Percentiles rank a stretch among this genome's conserved stretches.
Evolutionary conservation across 1,139 yeast species (phyloP).

Genomic region (Arxiozyma telluris): DNA sequence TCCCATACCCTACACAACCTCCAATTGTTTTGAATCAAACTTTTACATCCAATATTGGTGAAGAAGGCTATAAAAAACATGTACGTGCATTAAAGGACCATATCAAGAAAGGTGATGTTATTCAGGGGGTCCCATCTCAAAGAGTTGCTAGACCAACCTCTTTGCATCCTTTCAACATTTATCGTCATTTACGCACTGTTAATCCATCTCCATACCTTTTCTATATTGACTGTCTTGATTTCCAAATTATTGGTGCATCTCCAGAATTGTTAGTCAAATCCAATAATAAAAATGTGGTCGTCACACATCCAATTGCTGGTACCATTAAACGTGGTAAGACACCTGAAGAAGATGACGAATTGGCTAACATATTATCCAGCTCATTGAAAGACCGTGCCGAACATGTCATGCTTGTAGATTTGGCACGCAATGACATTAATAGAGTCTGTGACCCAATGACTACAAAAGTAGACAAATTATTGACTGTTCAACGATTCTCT

Average conservation of each 20-base stretch:
- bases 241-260: slow-evolving; percentile 94
- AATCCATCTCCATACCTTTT: slow-evolving; percentile 96
- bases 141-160: slow-evolving; percentile 92
- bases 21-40: slow-evolving; percentile 55
- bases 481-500: slow-evolving; percentile 88
- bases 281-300: slow-evolving; percentile 59
- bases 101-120: slow-evolving; percentile 82
- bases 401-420: slow-evolving; percentile 95
- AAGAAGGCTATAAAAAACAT: slow-evolving; percentile 81
- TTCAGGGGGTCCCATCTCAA: slow-evolving; percentile 97
- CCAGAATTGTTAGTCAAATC: slow-evolving; percentile 87
- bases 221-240: slow-evolving; percentile 82
- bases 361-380: slow-evolving; percentile 66
- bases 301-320: slow-evolving; percentile 97
- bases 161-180: slow-evolving; percentile 91
- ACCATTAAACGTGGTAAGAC: slow-evolving; percentile 87
- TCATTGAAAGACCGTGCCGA: slow-evolving; percentile 92
- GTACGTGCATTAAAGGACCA: slow-evolving; percentile 69
- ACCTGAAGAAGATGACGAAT: slow-evolving; percentile 77
- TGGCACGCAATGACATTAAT: slow-evolving; percentile 92
- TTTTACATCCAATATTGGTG: slow-evolving; percentile 83
- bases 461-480: slow-evolving; percentile 76
- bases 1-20: slow-evolving; percentile 56
- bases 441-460: slow-evolving; percentile 84
- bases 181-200: slow-evolving; percentile 86